Evolutionary conservation across 2,329 filamentous ascomycete species (phyloP), one percentile per base, ranked within the genome.

Genomic region (Hypoxylon rubiginosum): DNA sequence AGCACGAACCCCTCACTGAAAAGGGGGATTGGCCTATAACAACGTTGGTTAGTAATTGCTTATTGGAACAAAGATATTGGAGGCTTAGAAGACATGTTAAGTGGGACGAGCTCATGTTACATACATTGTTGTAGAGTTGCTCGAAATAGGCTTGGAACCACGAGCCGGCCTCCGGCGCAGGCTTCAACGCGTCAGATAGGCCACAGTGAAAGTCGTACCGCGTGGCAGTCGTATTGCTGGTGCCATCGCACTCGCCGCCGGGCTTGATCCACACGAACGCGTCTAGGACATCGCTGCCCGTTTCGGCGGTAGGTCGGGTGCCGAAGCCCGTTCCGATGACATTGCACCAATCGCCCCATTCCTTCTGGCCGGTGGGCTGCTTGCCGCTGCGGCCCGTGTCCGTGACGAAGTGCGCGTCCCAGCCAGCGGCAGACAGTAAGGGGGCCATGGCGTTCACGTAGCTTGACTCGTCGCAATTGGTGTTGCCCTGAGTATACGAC

Each of bases 61-160:
- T 34, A 6, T 13, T 17, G 5, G n/a, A 13, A 4, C n/a, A 41
- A 17, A 41, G n/a, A 4, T n/a, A n/a, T n/a, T 41, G 10, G n/a
- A 4, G 13, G 13, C 13, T 4, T 11, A n/a, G 34, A 36, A 36
- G 11, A 15, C 11, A 36, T 7, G 34, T n/a, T n/a, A n/a, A 10
- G 8, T 10, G 34, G 11, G 13, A 41, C 2, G 36, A 41, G 15
- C n/a, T 41, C 3, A 41, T n/a, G 13, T 17, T 17, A 41, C 36
- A 13, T 41, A 41, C 36, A 68, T 87, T 87, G 58, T 79, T 81
- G 60, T 88, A 80, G 1, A 88, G 79, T 76, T 86, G 84, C 76
- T 82, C 84, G 69, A 88, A 87, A 79, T 88, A 88, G 15, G 82
- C 84, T 77, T 88, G 79, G 78, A 91, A 91, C 90, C 90, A 93